Evolutionary conservation across 441 rosid species (phyloP).

Genomic region (Sinapis alba): DNA sequence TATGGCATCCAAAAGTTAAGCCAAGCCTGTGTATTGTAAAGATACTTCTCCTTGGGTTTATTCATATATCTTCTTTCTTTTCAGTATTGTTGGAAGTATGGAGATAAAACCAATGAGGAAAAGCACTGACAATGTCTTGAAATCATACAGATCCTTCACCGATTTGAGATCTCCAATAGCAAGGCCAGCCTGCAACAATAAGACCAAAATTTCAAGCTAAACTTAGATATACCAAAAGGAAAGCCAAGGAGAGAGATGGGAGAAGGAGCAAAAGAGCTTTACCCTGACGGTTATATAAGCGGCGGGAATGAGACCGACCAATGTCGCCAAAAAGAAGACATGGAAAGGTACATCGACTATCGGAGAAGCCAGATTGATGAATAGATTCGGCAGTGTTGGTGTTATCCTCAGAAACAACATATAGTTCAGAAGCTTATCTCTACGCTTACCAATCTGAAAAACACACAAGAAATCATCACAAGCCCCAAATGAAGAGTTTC

Average conservation of each 20-base stretch:
- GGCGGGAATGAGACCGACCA: slow-evolving; percentile 92
- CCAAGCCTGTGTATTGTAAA: slow-evolving; percentile 19
- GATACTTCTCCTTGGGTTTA: slow-evolving; percentile 26
- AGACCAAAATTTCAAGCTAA: background rate
- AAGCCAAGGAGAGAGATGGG: background rate
- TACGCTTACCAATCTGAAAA: slow-evolving; percentile 77
- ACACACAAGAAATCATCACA: background rate
- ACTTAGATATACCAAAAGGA: background rate
- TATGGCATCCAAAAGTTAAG: slow-evolving; percentile 11
- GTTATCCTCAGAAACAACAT: slow-evolving; percentile 96
- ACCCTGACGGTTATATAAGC: slow-evolving; percentile 93
- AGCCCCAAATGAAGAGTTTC: background rate
- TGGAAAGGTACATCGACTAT: slow-evolving; percentile 96
- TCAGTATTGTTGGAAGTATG: slow-evolving; percentile 80
- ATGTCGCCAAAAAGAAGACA: slow-evolving; percentile 89
- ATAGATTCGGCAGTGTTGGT: slow-evolving; percentile 91
- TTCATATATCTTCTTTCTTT: slow-evolving; percentile 76
- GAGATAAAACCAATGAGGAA: slow-evolving; percentile 84
- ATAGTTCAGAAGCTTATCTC: slow-evolving; percentile 91
- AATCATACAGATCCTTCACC: slow-evolving; percentile 87
- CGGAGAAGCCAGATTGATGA: slow-evolving; percentile 96
- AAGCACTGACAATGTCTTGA: slow-evolving; percentile 77
- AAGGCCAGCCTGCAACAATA: slow-evolving; percentile 71
- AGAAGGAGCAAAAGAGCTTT: slow-evolving; percentile 32
- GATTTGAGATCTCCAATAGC: slow-evolving; percentile 93